Percentiles rank a stretch among this genome's conserved stretches.
Evolutionary conservation across 441 rosid genomes (phyloP).

Genomic region (Flueggea neowawraea): DNA sequence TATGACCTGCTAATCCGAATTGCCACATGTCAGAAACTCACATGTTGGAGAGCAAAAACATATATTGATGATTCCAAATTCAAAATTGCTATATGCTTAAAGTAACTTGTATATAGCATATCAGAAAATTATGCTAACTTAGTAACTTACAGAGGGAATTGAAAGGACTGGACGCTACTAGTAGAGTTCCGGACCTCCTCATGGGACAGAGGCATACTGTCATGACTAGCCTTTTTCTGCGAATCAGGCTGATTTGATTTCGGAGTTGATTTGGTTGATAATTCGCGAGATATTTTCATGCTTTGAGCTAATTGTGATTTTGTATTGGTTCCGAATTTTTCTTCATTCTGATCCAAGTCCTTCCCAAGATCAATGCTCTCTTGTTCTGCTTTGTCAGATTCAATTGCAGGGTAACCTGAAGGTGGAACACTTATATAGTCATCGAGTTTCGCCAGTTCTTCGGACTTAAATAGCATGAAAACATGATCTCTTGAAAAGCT

Average conservation of each 20-base stretch:
- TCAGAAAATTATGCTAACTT: not conserved
- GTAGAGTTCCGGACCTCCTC: constrained; percentile 28
- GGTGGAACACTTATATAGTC: constrained; percentile 27
- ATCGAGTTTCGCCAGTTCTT: constrained; percentile 53
- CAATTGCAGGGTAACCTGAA: constrained; percentile 24
- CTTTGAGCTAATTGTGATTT: not conserved
- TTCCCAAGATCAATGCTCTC: constrained; percentile 3
- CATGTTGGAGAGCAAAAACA: too few species aligned
- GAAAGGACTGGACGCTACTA: constrained; percentile 61
- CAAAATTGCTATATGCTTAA: too few species aligned
- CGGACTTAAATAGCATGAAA: constrained; percentile 40
- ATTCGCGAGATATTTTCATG: too few species aligned
- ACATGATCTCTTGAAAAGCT: constrained; percentile 61
- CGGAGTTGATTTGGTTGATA: not conserved
- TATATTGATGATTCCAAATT: not conserved
- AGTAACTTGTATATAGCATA: not conserved
- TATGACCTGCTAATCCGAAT: too few species aligned
- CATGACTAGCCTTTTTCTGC: constrained; percentile 5
- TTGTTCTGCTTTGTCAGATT: constrained; percentile 20
- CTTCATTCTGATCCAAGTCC: not conserved
- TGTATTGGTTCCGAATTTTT: constrained; percentile 3
- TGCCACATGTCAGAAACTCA: too few species aligned
- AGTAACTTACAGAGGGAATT: constrained; percentile 71
- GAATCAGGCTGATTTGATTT: not conserved
- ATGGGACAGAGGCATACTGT: constrained; percentile 8